Evolutionary conservation across 306 rosid species (phyloP), one percentile per base, ranked within the genome.

Genomic region (Vigna angularis): DNA sequence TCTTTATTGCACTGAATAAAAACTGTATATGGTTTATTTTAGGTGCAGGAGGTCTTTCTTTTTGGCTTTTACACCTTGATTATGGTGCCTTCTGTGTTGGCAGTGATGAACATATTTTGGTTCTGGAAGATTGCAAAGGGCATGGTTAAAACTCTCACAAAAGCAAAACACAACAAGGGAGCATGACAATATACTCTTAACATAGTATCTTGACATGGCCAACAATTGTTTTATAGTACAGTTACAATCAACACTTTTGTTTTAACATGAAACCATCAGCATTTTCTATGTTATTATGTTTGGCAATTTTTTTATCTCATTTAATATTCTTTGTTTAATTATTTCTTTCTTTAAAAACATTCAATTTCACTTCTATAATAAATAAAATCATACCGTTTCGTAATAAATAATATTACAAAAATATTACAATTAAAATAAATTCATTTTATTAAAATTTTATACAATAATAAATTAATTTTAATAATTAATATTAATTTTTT

Each of bases 91-190:
- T 86, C 93, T 20, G 73, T 87, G 80, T 50, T 92, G 68, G 77
- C 86, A 73, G 12, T 78, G n/a, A 79, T 92, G 97, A 92, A 92
- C 81, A 14, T 87, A 30, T 58, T 87, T 48, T 92, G 93, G 94
- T 92, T 92, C 75, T 92, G 90, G 93, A 90, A 88, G 90, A 92
- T 92, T 5, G 77, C 82, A n/a, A 92, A 76, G 83, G 95, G 97
- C 66, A 30, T 92, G 84, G 64, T 92, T 16, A 90, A 81, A 83
- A 79, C 97, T 34, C 80, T 92, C 30, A 61, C 83, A 2, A 88
- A 88, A 81, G 84, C 89, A 80, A 85, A 70, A 38, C 86, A 84
- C 83, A 82, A 51, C 38, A 63, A 85, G 53, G 84, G 87, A 90
- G 36, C 83, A 5, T 58, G 15, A 45, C 5, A 30, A 16, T 30